phyloP scores from a whole-genome alignment of 192 early-diverging fungal genomes.

The Coemansia sp. region DNA sequence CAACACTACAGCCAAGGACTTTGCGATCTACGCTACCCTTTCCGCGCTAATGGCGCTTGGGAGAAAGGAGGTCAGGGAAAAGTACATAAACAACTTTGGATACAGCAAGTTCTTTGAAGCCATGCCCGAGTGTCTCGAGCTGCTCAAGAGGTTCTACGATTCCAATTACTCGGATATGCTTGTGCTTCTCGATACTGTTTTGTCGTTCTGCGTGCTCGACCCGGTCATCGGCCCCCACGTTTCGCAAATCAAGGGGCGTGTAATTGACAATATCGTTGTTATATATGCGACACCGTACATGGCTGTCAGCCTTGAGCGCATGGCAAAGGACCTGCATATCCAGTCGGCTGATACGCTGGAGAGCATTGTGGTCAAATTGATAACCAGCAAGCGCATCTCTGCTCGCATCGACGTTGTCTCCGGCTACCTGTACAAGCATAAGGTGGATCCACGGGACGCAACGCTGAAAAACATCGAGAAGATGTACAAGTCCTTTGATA shows the following conservation, averaged over 20 bases:
- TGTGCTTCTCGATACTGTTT: slow-evolving; percentile 16
- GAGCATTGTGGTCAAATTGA: slow-evolving; percentile 27
- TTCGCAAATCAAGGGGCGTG: slow-evolving; percentile 6
- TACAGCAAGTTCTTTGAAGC: slow-evolving; percentile 46
- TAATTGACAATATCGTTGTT: slow-evolving; percentile 41
- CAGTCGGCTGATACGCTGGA: slow-evolving; percentile 30
- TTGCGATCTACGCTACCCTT: slow-evolving; percentile 50
- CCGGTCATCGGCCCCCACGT: slow-evolving; percentile 33
- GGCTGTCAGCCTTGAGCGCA: slow-evolving; percentile 27
- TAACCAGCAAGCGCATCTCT: slow-evolving; percentile 26
- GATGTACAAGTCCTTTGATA: slow-evolving; percentile 27
- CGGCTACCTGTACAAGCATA: slow-evolving; percentile 36
- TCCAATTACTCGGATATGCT: slow-evolving; percentile 38
- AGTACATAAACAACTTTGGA: slow-evolving; percentile 23
- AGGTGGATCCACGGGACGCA: slow-evolving; percentile 29
- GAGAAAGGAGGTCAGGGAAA: slow-evolving; percentile 28
- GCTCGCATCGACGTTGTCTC: slow-evolving; percentile 41
- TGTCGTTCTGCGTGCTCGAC: slow-evolving; percentile 37
- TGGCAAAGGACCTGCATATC: slow-evolving; percentile 38
- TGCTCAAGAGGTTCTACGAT: slow-evolving; percentile 34
- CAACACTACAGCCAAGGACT: slow-evolving; percentile 21
- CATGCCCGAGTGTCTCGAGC: slow-evolving; percentile 38
- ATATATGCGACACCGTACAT: slow-evolving; percentile 45
- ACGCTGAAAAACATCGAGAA: slow-evolving; percentile 28
- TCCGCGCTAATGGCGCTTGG: slow-evolving; percentile 28